A percentile compares a stretch with the other conserved stretches of the same genome.
Conservation (phyloP, 1,139 yeast species). For the Pichia sp. region DNA sequence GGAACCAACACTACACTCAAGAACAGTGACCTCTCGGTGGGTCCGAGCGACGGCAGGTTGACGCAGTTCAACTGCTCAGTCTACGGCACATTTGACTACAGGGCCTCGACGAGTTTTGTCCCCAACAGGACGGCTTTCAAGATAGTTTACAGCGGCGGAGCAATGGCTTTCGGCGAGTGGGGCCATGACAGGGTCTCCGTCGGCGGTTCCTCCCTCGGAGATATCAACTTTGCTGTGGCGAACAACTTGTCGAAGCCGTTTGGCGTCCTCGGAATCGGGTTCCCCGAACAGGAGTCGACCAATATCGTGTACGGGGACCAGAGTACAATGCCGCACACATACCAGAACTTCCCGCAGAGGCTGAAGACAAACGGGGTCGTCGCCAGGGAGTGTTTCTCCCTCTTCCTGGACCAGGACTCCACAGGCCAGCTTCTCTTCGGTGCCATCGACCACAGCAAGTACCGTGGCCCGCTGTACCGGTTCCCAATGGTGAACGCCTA, state of each 20-base stretch:
- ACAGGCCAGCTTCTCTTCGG: conserved; percentile 52
- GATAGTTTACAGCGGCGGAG: conserved; percentile 58
- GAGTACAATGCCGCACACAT: conserved; percentile 25
- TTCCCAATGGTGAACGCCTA: conserved; percentile 41
- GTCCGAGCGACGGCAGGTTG: background rate
- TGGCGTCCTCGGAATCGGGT: conserved; percentile 62
- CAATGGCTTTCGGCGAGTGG: conserved; percentile 61
- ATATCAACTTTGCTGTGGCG: conserved; percentile 56
- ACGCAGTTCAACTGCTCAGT: conserved; percentile 32
- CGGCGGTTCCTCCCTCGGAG: conserved; percentile 38
- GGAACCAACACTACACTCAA: background rate
- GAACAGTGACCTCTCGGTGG: background rate
- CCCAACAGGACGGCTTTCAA: conserved; percentile 43
- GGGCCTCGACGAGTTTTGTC: conserved; percentile 42
- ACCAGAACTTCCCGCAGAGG: conserved; percentile 55
- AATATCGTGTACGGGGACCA: conserved; percentile 1
- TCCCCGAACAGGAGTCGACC: conserved; percentile 46
- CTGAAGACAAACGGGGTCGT: conserved; percentile 51
- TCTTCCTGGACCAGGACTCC: conserved; percentile 41
- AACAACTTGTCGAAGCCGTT: conserved; percentile 44
- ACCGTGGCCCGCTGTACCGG: conserved; percentile 42
- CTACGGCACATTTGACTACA: conserved; percentile 48
- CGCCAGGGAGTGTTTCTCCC: conserved; percentile 47
- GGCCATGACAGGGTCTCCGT: conserved; percentile 50
- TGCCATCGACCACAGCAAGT: conserved; percentile 52